Evolutionary conservation across 2,329 filamentous ascomycete species (phyloP), one percentile per base, ranked within the genome.

Genomic region (Bimuria novae-zelandiae): DNA sequence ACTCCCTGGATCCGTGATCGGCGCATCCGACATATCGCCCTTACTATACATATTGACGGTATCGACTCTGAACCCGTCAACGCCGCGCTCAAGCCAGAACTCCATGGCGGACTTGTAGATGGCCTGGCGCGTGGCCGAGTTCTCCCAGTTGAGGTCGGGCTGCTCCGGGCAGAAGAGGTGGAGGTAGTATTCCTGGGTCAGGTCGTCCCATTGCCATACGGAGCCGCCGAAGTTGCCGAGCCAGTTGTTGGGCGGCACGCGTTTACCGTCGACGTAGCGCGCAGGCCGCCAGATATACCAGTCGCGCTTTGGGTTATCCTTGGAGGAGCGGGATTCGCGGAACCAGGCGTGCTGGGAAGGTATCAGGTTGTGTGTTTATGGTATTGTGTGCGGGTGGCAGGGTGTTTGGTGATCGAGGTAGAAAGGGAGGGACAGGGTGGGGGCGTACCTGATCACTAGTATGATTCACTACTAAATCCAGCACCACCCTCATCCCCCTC

Each of bases 81-180:
- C 85, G 2, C 89, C 89, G 27, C 84, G 82, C 43, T 89, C 77
- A 0, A 94, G 81, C 90, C 90, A 94, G 69, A 92, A 94, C 25
- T 83, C 81, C 82, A 92, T 89, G 4, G 88, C 81, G 10, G 60
- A 63, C 29, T 87, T 80, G 69, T 91, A 89, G 6, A 92, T 85
- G 1, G 89, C 89, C 40, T 83, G 76, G 14, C 89, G 82, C 0
- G 88, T 83, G 8, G 82, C 83, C 0, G 80, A 79, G 52, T 87
- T 89, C 65, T 92, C 88, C 89, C 89, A 94, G 74, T 94, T 94
- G n/a, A 94, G 79, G 62, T 94, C 90, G 0, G 90, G 90, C 69
- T 93, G 90, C 59, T 89, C 84, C 4, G 82, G 82, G 6, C 87
- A 85, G 70, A 90, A 95, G 10, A 94, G 79, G 56, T 89, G 85